These are phyloP conservation scores for Eurotiales sp. DNA, from an alignment of 2,329 filamentous ascomycete species.

Conservation along the genomic window DNA sequence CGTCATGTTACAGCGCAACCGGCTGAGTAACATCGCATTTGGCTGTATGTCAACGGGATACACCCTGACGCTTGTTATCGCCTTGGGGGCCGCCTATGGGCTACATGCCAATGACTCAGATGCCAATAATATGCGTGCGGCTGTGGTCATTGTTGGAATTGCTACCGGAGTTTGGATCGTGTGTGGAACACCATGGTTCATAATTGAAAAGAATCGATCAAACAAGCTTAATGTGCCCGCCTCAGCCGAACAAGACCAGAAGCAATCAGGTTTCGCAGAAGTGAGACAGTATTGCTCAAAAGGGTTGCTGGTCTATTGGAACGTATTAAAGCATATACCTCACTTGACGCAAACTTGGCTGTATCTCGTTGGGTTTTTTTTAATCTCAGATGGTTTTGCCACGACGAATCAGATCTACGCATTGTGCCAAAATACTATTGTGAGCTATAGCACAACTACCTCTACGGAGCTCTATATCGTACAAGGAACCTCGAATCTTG, in stretches of 20 bases:
- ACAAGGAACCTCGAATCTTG: neutral
- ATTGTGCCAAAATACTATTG: neutral
- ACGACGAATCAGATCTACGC: slow-evolving; percentile 3
- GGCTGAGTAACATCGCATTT: neutral
- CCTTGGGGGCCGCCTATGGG: neutral
- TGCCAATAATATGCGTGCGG: neutral
- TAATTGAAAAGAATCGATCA: slow-evolving; percentile 1
- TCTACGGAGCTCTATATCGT: slow-evolving; percentile 4
- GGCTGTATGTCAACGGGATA: neutral
- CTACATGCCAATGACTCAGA: neutral
- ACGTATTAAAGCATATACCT: neutral
- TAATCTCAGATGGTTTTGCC: slow-evolving; percentile 1
- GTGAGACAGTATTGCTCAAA: neutral
- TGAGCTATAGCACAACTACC: slow-evolving; percentile 1
- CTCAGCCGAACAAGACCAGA: neutral
- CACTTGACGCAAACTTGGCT: neutral
- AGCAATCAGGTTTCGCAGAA: neutral
- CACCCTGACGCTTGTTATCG: slow-evolving; percentile 4
- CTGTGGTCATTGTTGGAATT: slow-evolving; percentile 2
- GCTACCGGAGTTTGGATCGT: slow-evolving; percentile 2
- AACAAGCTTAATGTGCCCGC: neutral
- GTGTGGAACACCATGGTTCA: slow-evolving; percentile 1
- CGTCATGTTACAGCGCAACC: slow-evolving; percentile 5
- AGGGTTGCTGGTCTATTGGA: neutral
- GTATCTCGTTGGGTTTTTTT: neutral